Evolutionary conservation across 257 asterid species (phyloP).

Genomic region (Ocimum tenuiflorum): DNA sequence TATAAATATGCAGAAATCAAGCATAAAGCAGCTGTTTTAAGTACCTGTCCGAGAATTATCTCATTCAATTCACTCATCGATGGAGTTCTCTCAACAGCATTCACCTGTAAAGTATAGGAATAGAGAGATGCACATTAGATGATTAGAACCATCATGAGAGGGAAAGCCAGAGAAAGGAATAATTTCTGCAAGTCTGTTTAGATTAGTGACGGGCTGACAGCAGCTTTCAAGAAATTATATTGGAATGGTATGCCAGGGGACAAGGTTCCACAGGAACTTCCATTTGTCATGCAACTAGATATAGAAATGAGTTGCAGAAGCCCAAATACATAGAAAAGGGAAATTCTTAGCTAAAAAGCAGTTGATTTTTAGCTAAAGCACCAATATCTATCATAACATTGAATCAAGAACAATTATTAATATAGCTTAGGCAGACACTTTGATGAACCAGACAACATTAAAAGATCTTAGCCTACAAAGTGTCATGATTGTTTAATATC

Average conservation of each 20-base stretch:
- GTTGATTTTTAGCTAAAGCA: neutral
- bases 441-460: neutral
- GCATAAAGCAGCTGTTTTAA: slow-evolving; percentile 22
- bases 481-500: neutral
- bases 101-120: slow-evolving; percentile 51
- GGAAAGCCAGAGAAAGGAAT: neutral
- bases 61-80: slow-evolving; percentile 98
- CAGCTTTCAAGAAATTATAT: neutral
- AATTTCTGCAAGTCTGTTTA: neutral
- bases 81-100: slow-evolving; percentile 93
- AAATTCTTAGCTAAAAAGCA: neutral
- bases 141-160: slow-evolving; percentile 7
- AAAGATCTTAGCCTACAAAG: neutral
- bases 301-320: neutral
- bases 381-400: neutral
- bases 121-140: slow-evolving; percentile 1
- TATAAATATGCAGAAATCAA: slow-evolving; percentile 5
- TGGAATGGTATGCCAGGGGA: neutral
- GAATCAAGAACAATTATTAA: neutral
- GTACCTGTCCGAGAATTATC: slow-evolving; percentile 94
- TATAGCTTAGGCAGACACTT: neutral
- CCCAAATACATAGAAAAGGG: neutral
- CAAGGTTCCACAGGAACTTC: neutral
- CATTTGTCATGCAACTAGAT: neutral
- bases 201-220: slow-evolving; percentile 8